These are phyloP conservation scores for Cucumis sativus DNA, from an alignment of 306 rosid genomes.

Conservation along the genomic window DNA sequence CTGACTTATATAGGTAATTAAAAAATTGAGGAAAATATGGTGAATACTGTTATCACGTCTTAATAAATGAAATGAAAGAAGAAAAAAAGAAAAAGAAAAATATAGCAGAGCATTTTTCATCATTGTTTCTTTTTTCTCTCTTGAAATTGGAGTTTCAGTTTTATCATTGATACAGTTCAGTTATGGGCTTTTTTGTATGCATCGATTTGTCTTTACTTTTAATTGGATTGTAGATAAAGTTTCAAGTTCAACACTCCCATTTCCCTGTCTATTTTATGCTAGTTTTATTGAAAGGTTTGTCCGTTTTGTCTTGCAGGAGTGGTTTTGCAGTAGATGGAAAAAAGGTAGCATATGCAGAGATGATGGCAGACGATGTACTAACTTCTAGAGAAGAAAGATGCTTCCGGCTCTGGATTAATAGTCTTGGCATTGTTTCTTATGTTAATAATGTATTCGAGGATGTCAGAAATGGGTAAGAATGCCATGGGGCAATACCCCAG, in stretches of 20 bases:
- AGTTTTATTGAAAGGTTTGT: not conserved
- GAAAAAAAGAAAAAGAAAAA: not conserved
- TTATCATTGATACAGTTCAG: not conserved
- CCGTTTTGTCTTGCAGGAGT: constrained; percentile 36
- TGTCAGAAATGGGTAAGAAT: constrained; percentile 77
- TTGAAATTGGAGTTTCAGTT: not conserved
- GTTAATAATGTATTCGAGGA: constrained; percentile 86
- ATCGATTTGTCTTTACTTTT: not conserved
- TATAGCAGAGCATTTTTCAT: not conserved
- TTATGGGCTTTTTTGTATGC: not conserved
- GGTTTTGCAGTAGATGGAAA: constrained; percentile 77
- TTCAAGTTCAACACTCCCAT: not conserved
- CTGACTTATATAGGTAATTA: not conserved
- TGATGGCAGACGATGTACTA: constrained; percentile 85
- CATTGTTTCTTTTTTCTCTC: not conserved
- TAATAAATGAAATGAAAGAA: not conserved
- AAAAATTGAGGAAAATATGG: not conserved
- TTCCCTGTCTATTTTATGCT: not conserved
- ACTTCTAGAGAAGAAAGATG: constrained; percentile 96
- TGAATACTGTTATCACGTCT: not conserved
- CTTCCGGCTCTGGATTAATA: constrained; percentile 88
- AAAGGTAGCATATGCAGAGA: constrained; percentile 78
- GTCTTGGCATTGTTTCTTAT: constrained; percentile 63
- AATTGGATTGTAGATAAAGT: not conserved
- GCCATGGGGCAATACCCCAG: constrained; percentile 1